Evolutionary conservation across 1,284 basidiomycete genomes (phyloP), one percentile per base, ranked within the genome.

Genomic region (Testicularia cyperi): DNA sequence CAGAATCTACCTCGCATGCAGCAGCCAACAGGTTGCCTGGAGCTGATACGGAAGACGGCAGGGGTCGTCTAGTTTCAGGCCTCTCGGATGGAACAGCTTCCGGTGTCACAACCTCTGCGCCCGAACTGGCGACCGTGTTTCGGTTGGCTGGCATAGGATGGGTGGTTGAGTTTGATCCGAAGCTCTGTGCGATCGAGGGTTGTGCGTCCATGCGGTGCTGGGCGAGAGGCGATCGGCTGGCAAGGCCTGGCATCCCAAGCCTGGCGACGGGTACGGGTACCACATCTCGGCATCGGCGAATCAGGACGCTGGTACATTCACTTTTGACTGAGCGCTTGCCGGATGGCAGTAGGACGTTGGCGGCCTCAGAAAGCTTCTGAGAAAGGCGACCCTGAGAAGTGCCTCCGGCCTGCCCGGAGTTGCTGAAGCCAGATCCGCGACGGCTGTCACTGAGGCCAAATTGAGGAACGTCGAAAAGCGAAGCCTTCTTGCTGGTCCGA

Each of bases 191-290:
- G 12, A 57, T 35, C 8, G 54, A 51, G 20, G 43, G 46, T 2
- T 27, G 21, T 9, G 36, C 20, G 25, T 35, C 41, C n/a, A n/a
- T n/a, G n/a, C n/a, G n/a, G n/a, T n/a, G n/a, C 21, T 43, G 26
- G 12, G 38, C 44, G 18, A 45, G 34, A 20, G 53, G 22, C 21
- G 55, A 20, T 28, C 55, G 44, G 19, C 49, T 48, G 25, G 45
- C 42, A 5, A 39, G 49, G 10, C 43, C 49, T 30, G 72, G 52
- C 15, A 69, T 44, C 7, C 71, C 74, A 4, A 70, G 41, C 27
- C 72, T 56, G 9, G 74, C 72, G 1, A 75, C 65, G 16, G 74
- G 72, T 2, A 76, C 69, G 15, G 74, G 70, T 5, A 76, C 72
- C 7, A 74, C 48, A 19, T 76, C 74, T 29, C 74, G 52, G 32